These are phyloP conservation scores for Erodium moschatum DNA, from an alignment of 441 rosid species.

Conservation along the genomic window DNA sequence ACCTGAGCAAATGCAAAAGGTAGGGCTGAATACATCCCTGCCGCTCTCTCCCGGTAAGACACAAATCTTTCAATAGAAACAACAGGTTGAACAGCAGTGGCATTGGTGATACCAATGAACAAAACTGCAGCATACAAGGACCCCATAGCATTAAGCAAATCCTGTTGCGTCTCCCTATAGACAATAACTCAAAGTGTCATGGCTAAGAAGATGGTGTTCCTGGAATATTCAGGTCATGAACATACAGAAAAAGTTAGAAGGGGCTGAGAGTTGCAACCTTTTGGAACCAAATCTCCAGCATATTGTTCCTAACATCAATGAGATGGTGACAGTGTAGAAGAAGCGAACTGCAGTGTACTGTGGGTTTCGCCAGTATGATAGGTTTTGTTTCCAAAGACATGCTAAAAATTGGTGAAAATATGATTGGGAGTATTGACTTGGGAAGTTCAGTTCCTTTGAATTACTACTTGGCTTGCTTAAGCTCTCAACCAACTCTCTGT, in stretches of 20 bases:
- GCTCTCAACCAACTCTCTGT: constrained; percentile 50
- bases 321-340: constrained; percentile 9
- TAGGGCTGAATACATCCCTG: constrained; percentile 78
- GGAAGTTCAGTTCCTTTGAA: constrained; percentile 54
- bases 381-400: constrained; percentile 8
- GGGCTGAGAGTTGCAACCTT: neutral
- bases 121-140: constrained; percentile 58
- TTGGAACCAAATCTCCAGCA: constrained; percentile 8
- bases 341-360: constrained; percentile 8
- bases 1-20: constrained; percentile 71
- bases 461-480: constrained; percentile 49
- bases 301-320: neutral
- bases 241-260: neutral
- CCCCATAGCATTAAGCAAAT: constrained; percentile 56
- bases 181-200: neutral
- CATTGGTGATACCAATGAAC: constrained; percentile 58
- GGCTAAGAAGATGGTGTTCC: neutral
- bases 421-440: constrained; percentile 21
- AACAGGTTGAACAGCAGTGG: constrained; percentile 50
- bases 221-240: too few species aligned
- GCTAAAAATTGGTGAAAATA: constrained; percentile 4
- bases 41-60: constrained; percentile 65
- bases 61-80: constrained; percentile 51
- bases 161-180: constrained; percentile 34
- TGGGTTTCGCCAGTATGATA: constrained; percentile 2